Percentiles rank a stretch among this genome's conserved stretches.
Evolutionary conservation across 2,329 filamentous ascomycete species (phyloP).

Genomic region (Pseudogymnoascus sp.): DNA sequence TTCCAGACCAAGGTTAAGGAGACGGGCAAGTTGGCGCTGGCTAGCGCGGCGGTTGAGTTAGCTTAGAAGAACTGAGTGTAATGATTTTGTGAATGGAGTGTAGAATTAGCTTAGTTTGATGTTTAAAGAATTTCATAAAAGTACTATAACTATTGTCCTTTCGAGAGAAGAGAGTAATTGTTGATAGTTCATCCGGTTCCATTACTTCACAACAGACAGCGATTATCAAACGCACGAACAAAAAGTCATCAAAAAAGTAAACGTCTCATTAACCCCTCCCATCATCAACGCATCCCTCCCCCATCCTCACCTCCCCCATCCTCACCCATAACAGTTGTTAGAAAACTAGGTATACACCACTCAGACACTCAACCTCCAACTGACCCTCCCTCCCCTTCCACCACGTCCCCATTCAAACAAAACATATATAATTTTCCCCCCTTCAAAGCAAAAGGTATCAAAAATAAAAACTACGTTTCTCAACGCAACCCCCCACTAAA

Average conservation of each 20-base stretch:
- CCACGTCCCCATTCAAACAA: background rate
- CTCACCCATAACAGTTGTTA: background rate
- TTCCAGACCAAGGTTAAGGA: constrained; percentile 89
- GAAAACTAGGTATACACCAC: constrained; percentile 8
- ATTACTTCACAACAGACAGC: background rate
- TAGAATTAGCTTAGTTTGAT: background rate
- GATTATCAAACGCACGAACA: background rate
- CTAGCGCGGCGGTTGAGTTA: constrained; percentile 73
- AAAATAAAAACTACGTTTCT: background rate
- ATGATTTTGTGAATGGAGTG: background rate
- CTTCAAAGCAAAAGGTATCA: constrained; percentile 9
- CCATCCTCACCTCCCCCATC: too few species aligned
- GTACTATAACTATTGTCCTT: background rate
- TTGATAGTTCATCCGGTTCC: background rate
- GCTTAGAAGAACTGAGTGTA: constrained; percentile 35
- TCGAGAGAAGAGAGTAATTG: background rate
- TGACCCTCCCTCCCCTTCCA: background rate
- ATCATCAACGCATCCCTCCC: background rate
- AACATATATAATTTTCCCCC: background rate
- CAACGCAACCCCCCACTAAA: background rate
- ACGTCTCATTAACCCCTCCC: background rate
- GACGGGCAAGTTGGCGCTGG: constrained; percentile 84
- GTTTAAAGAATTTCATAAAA: background rate
- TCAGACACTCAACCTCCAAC: background rate
- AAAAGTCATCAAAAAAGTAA: background rate